A percentile compares a stretch with the other conserved stretches of the same genome.
phyloP scores from a whole-genome alignment of 2,329 filamentous ascomycete genomes.

The Sporothrix protearum region DNA sequence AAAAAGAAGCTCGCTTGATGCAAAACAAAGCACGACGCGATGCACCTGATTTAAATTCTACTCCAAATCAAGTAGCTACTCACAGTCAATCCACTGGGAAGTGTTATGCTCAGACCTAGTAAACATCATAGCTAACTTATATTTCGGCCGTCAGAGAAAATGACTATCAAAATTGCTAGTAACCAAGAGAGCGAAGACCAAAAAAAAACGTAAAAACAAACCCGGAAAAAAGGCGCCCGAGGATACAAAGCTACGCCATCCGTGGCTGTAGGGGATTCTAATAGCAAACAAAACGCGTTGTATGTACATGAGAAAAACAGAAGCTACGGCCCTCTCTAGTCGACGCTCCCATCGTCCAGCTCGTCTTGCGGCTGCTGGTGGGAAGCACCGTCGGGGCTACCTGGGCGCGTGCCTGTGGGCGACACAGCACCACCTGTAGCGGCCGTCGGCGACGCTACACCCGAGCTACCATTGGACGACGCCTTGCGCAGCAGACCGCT shows the following conservation, averaged over 20 bases:
- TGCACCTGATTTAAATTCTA: no score
- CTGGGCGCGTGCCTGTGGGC: background rate
- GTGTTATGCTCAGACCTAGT: no score
- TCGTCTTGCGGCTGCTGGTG: conserved; percentile 8
- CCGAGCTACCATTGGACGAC: background rate
- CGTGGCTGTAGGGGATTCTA: background rate
- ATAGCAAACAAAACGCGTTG: background rate
- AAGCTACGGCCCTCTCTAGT: background rate
- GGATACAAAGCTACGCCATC: background rate
- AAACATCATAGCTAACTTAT: background rate
- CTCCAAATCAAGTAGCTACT: no score
- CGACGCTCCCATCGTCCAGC: conserved; percentile 21
- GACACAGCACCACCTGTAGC: background rate
- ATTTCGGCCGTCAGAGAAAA: conserved; percentile 4
- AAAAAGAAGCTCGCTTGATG: no score
- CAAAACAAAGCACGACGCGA: no score
- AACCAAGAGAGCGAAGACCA: background rate
- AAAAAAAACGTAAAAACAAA: background rate
- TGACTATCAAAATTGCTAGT: background rate
- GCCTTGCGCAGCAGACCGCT: conserved; percentile 26
- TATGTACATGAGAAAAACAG: background rate
- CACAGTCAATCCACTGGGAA: no score
- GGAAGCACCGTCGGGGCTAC: background rate
- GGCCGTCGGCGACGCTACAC: background rate
- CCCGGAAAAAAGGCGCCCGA: background rate